phyloP scores from a whole-genome alignment of 306 rosid species.

The Malus sieversii region DNA sequence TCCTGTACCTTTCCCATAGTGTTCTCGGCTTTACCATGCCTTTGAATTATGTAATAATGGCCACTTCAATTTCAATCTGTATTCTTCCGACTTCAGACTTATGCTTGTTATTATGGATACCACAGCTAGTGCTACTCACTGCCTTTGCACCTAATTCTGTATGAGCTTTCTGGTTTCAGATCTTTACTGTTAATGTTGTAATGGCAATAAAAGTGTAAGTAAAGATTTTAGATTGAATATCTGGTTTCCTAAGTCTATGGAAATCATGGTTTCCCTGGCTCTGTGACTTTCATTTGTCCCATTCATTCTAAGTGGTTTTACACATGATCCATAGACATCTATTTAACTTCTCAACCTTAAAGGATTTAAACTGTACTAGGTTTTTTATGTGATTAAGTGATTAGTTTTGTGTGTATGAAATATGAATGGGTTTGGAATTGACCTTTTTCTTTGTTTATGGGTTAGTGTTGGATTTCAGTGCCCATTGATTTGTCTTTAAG shows the following conservation, averaged over 20 bases:
- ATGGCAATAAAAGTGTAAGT: not conserved
- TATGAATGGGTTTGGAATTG: not conserved
- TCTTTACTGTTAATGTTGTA: not conserved
- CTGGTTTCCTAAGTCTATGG: not conserved
- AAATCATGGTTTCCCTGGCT: no score
- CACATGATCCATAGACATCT: no score
- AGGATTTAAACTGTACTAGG: not conserved
- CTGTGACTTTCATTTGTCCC: not conserved
- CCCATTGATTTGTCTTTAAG: not conserved
- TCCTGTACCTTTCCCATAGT: not conserved
- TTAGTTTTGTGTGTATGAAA: no score
- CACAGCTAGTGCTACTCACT: not conserved
- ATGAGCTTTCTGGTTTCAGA: not conserved
- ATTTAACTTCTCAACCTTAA: not conserved
- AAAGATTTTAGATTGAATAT: not conserved
- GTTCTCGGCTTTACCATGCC: not conserved
- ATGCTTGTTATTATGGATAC: not conserved
- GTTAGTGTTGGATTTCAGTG: not conserved
- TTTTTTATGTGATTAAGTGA: not conserved
- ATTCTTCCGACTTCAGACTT: not conserved
- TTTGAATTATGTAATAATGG: not conserved
- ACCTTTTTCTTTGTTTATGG: not conserved
- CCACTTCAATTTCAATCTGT: not conserved
- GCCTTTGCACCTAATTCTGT: not conserved
- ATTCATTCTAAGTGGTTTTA: not conserved